These are phyloP conservation scores for Tardiomyces depauwii DNA, from an alignment of 1,139 yeast genomes.

Conservation along the genomic window DNA sequence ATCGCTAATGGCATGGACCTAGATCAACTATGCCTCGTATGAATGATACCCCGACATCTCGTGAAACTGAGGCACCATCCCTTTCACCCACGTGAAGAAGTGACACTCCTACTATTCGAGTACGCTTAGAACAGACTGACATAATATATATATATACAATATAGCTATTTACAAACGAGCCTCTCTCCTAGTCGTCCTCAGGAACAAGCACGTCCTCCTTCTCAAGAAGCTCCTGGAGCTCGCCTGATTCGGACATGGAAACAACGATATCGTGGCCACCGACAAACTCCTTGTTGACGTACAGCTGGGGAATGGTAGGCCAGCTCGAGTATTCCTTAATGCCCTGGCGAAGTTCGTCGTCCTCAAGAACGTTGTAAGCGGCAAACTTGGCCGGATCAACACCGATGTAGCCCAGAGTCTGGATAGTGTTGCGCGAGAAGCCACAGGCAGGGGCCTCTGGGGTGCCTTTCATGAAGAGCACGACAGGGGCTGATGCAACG, in stretches of 20 bases:
- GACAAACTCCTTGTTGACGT: slow-evolving; percentile 61
- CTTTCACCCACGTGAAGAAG: no score
- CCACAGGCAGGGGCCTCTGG: slow-evolving; percentile 99
- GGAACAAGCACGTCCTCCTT: slow-evolving; percentile 58
- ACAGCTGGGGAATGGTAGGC: slow-evolving; percentile 76
- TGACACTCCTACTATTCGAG: no score
- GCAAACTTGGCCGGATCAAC: slow-evolving; percentile 95
- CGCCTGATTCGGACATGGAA: slow-evolving; percentile 90
- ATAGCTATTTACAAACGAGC: background rate
- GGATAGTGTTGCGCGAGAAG: slow-evolving; percentile 89
- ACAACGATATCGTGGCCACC: slow-evolving; percentile 97
- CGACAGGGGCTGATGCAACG: slow-evolving; percentile 82
- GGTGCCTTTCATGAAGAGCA: slow-evolving; percentile 56
- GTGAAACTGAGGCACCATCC: no score
- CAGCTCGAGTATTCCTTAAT: slow-evolving; percentile 92
- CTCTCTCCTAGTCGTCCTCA: background rate
- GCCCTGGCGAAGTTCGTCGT: slow-evolving; percentile 81
- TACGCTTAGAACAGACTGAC: no score
- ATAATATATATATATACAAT: no score
- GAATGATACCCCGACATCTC: no score
- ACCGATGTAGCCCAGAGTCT: slow-evolving; percentile 89
- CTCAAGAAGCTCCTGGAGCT: slow-evolving; percentile 74
- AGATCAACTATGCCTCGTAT: background rate
- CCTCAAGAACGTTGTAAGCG: slow-evolving; percentile 93
- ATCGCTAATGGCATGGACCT: background rate